These are phyloP conservation scores for Crucihimalaya himalaica DNA, from an alignment of 345 rosid genomes.

Conservation along the genomic window DNA sequence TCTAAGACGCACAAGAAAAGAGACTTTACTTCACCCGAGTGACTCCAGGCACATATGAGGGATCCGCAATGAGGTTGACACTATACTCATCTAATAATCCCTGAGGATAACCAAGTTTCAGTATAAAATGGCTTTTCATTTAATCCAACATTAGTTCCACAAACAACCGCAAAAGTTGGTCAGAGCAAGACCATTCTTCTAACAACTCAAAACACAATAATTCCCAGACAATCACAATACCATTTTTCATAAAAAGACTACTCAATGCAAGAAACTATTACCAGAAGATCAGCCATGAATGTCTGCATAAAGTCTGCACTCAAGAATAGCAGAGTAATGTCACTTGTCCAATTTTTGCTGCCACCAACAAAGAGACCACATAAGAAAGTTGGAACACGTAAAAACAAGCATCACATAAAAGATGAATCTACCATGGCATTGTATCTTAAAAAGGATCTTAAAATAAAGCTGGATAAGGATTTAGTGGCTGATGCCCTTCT, in stretches of 20 bases:
- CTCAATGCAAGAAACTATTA: slow-evolving; percentile 53
- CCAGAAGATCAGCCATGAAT: slow-evolving; percentile 76
- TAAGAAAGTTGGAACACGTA: slow-evolving; percentile 40
- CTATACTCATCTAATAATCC: slow-evolving; percentile 61
- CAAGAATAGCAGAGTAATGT: slow-evolving; percentile 83
- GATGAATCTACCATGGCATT: too few relatives aligned
- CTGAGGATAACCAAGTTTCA: slow-evolving; percentile 34
- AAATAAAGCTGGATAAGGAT: background rate
- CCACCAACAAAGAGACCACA: slow-evolving; percentile 83
- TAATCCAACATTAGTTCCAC: slow-evolving; percentile 18
- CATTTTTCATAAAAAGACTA: slow-evolving; percentile 24
- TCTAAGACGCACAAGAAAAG: slow-evolving; percentile 19
- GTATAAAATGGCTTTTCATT: background rate
- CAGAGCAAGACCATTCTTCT: background rate
- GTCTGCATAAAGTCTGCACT: slow-evolving; percentile 72
- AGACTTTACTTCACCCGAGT: slow-evolving; percentile 53
- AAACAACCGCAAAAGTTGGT: background rate
- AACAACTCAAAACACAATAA: background rate
- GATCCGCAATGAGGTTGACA: slow-evolving; percentile 58
- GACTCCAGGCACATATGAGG: slow-evolving; percentile 38
- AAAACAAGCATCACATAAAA: too few relatives aligned
- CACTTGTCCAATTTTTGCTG: slow-evolving; percentile 82
- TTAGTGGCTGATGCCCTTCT: slow-evolving; percentile 47
- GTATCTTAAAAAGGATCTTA: too few relatives aligned
- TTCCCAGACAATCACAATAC: background rate